Evolutionary conservation across 2,329 filamentous ascomycete species (phyloP).

Genomic region (Penicillium hordei): DNA sequence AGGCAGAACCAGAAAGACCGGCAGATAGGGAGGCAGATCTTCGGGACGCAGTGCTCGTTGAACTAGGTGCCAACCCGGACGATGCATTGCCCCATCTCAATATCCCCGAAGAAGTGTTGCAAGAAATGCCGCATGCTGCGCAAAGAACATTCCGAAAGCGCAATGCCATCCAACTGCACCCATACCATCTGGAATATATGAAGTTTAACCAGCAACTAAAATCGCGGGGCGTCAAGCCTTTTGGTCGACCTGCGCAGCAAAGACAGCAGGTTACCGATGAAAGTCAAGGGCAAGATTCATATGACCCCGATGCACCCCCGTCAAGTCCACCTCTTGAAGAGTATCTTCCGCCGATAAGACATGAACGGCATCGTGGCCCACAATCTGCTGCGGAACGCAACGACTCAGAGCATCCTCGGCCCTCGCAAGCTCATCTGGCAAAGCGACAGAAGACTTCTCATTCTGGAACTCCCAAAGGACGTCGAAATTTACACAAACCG

Average conservation of each 20-base stretch:
- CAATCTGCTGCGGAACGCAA: constrained; percentile 1
- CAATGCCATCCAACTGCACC: constrained; percentile 51
- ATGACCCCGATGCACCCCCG: constrained; percentile 33
- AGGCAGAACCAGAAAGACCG: background rate
- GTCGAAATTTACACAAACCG: constrained; percentile 9
- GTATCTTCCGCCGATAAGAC: constrained; percentile 30
- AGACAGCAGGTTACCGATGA: constrained; percentile 25
- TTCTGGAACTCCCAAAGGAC: constrained; percentile 12
- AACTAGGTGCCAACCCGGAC: constrained; percentile 11
- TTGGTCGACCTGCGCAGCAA: constrained; percentile 33
- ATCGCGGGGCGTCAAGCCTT: constrained; percentile 44
- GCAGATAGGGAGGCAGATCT: background rate
- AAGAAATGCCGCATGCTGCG: constrained; percentile 26
- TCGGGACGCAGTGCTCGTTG: background rate
- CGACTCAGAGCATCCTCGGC: constrained; percentile 1
- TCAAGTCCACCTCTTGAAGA: constrained; percentile 35
- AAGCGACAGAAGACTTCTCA: constrained; percentile 42
- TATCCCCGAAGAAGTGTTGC: constrained; percentile 30
- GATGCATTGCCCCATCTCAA: constrained; percentile 24
- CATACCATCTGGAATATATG: constrained; percentile 49
- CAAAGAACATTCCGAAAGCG: constrained; percentile 44
- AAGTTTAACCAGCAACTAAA: constrained; percentile 45
- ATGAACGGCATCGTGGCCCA: constrained; percentile 7
- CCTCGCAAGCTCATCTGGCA: constrained; percentile 17
- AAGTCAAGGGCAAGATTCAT: constrained; percentile 35